Evolutionary conservation across 2,329 filamentous ascomycete genomes (phyloP).

Genomic region (Sclerotinia glacialis): DNA sequence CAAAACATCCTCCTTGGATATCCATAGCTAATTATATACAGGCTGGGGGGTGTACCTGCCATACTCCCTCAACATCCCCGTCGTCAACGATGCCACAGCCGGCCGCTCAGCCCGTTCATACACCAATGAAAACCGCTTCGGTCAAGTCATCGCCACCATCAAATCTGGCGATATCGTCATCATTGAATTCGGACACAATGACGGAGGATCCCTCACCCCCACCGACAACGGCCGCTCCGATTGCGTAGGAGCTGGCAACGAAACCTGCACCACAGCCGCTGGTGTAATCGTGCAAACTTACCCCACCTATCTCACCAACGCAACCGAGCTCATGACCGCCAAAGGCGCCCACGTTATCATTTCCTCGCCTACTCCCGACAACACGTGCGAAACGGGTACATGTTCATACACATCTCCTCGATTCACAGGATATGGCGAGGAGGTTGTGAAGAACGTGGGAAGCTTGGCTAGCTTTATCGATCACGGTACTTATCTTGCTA

Average conservation of each 20-base stretch:
- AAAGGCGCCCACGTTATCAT: constrained; percentile 64
- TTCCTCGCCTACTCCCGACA: constrained; percentile 59
- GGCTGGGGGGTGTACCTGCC: constrained; percentile 63
- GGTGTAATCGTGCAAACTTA: constrained; percentile 48
- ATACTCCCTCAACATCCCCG: constrained; percentile 48
- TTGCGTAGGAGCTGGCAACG: constrained; percentile 47
- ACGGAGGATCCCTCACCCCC: constrained; percentile 51
- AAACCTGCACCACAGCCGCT: constrained; percentile 43
- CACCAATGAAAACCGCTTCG: constrained; percentile 64
- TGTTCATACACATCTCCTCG: constrained; percentile 48
- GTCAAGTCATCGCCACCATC: constrained; percentile 49
- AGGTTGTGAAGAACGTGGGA: constrained; percentile 43
- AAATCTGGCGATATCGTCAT: constrained; percentile 48
- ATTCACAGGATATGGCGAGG: constrained; percentile 56
- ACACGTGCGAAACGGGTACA: constrained; percentile 56
- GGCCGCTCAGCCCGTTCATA: constrained; percentile 66
- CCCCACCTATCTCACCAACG: constrained; percentile 36
- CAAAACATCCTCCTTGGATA: neutral
- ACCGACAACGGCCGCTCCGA: constrained; percentile 61
- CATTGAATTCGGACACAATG: constrained; percentile 65
- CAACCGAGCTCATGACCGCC: constrained; percentile 37
- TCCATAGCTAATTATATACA: constrained; percentile 29
- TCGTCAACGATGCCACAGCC: constrained; percentile 63
- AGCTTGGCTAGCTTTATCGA: constrained; percentile 52
- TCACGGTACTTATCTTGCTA: constrained; percentile 54